Percentiles rank a stretch among this genome's conserved stretches.
These are phyloP conservation scores for Dorcoceras hygrometricum DNA, from an alignment of 257 asterid species.

Conservation along the genomic window DNA sequence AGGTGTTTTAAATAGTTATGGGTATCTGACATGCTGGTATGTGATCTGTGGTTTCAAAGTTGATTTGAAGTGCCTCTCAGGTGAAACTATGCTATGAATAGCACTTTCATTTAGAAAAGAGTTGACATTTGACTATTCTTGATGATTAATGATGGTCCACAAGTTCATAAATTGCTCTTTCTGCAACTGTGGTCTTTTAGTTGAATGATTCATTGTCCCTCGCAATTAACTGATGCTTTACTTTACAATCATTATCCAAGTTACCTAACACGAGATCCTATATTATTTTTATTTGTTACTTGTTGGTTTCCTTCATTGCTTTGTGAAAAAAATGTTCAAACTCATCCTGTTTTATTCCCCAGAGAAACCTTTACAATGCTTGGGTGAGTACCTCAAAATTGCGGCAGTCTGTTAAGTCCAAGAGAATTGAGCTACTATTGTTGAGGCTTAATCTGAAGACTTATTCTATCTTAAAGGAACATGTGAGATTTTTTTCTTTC, in stretches of 20 bases:
- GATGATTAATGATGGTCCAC: conserved; percentile 1
- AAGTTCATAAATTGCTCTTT: not conserved
- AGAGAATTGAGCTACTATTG: conserved; percentile 55
- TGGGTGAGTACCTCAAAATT: conserved; percentile 63
- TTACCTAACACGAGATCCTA: not conserved
- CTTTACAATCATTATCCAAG: not conserved
- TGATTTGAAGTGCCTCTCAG: conserved; percentile 12
- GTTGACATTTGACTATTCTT: not conserved
- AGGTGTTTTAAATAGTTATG: not conserved
- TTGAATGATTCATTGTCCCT: not conserved
- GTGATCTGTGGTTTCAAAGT: conserved; percentile 18
- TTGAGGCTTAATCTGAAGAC: conserved; percentile 60
- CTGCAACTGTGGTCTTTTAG: conserved; percentile 1
- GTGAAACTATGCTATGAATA: conserved; percentile 5
- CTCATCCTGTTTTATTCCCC: conserved; percentile 28
- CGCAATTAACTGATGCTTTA: conserved; percentile 10
- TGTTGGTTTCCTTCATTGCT: not conserved
- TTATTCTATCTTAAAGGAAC: conserved; percentile 52
- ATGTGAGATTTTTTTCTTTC: conserved; percentile 45
- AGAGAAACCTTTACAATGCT: conserved; percentile 73
- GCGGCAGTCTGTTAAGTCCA: conserved; percentile 55
- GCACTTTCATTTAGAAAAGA: conserved; percentile 3
- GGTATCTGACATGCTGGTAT: not conserved
- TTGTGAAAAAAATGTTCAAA: conserved; percentile 20
- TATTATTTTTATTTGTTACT: not conserved